Evolutionary conservation across 805 yeast species (phyloP).

Genomic region (Candida palmyrensis): DNA sequence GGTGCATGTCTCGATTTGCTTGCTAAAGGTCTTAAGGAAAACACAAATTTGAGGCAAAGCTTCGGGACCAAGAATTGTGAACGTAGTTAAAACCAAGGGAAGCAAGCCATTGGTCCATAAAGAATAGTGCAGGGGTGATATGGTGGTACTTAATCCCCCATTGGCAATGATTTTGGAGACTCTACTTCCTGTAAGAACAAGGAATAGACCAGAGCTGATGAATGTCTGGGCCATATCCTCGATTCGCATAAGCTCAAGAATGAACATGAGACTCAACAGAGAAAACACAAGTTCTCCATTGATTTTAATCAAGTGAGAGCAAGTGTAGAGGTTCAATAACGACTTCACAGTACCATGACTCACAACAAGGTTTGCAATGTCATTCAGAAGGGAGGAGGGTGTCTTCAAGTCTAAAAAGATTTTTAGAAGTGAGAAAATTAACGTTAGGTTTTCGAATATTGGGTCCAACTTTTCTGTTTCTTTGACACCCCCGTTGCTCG

Average conservation of each 20-base stretch:
- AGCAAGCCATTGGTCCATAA: slow-evolving; percentile 86
- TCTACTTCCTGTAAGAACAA: slow-evolving; percentile 70
- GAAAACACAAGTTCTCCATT: slow-evolving; percentile 67
- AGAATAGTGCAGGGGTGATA: slow-evolving; percentile 55
- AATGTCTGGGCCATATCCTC: slow-evolving; percentile 63
- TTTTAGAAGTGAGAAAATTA: slow-evolving; percentile 62
- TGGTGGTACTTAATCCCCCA: slow-evolving; percentile 54
- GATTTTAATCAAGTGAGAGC: slow-evolving; percentile 56
- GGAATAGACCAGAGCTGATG: slow-evolving; percentile 55
- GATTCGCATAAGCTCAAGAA: slow-evolving; percentile 61
- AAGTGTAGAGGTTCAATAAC: slow-evolving; percentile 60
- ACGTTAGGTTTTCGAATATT: slow-evolving; percentile 58
- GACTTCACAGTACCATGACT: slow-evolving; percentile 59
- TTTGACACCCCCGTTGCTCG: too few species aligned
- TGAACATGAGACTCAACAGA: slow-evolving; percentile 61
- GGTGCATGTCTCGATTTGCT: slow-evolving; percentile 61
- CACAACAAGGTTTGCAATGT: slow-evolving; percentile 47
- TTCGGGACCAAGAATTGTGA: slow-evolving; percentile 59
- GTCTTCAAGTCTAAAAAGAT: slow-evolving; percentile 47
- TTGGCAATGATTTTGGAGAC: slow-evolving; percentile 60
- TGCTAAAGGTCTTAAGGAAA: slow-evolving; percentile 56
- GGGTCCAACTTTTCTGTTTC: slow-evolving; percentile 35
- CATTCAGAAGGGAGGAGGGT: slow-evolving; percentile 41
- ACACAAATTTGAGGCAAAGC: slow-evolving; percentile 60
- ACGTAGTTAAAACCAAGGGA: slow-evolving; percentile 55